phyloP scores from a whole-genome alignment of 345 rosid genomes.

The Trapa bicornis region DNA sequence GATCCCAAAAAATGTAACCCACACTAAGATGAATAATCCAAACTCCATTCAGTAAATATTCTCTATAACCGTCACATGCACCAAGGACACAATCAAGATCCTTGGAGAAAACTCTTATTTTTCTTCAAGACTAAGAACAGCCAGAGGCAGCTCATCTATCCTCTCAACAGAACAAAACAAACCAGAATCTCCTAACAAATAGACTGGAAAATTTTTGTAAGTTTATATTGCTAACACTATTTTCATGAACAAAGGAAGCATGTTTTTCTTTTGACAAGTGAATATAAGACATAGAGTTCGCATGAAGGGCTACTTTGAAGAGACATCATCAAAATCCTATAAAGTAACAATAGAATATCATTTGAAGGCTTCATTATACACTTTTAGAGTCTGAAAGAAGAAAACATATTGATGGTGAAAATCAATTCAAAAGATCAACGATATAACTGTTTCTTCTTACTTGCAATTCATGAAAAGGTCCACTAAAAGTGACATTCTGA shows the following conservation, averaged over 20 bases:
- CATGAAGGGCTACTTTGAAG: background rate
- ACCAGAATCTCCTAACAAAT: background rate
- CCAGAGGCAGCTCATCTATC: background rate
- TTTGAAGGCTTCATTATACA: too few species aligned
- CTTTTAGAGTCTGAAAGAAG: background rate
- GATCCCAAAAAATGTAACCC: conserved; percentile 35
- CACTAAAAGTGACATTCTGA: background rate
- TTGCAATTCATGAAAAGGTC: background rate
- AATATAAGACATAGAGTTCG: background rate
- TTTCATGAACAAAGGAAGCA: background rate
- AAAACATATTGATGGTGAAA: background rate
- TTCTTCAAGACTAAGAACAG: background rate
- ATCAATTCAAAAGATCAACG: background rate
- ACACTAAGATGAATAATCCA: conserved; percentile 30
- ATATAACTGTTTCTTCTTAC: background rate
- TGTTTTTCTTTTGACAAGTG: too few species aligned
- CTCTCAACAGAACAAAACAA: background rate
- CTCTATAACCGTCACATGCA: conserved; percentile 23
- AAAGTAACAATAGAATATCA: too few species aligned
- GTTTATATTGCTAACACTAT: background rate
- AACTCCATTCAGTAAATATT: conserved; percentile 36
- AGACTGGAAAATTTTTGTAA: background rate
- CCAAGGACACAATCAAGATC: background rate
- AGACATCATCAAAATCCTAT: too few species aligned
- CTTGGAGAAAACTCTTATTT: background rate